phyloP scores from a whole-genome alignment of 2,329 filamentous ascomycete species.

The Cordyceps pruinosa region DNA sequence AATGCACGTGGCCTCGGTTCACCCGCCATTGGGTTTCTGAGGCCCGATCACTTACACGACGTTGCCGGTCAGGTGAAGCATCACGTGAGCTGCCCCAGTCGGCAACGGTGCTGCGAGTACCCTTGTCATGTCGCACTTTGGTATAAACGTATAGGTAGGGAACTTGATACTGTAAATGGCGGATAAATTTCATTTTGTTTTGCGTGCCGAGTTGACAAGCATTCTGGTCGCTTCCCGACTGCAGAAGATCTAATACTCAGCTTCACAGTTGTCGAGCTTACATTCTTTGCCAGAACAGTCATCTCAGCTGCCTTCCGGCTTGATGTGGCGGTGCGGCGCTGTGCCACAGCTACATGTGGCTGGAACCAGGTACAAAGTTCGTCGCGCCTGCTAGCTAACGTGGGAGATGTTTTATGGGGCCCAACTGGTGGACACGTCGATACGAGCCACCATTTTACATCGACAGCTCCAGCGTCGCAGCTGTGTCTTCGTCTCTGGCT shows the following conservation, averaged over 20 bases:
- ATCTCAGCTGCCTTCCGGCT: too few species aligned
- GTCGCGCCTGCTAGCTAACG: not conserved
- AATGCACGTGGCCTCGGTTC: not conserved
- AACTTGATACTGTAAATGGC: too few species aligned
- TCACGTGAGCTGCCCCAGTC: not conserved
- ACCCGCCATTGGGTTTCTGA: not conserved
- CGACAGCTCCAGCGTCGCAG: constrained; percentile 1
- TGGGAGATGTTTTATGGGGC: not conserved
- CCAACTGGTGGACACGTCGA: constrained; percentile 7
- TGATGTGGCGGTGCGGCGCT: not conserved
- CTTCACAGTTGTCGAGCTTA: too few species aligned
- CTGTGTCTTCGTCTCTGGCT: not conserved
- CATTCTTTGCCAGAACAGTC: too few species aligned
- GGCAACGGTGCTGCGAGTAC: not conserved
- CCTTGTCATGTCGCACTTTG: not conserved
- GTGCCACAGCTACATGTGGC: not conserved
- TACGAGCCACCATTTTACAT: constrained; percentile 3
- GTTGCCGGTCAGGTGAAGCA: not conserved
- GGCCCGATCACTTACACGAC: constrained; percentile 11
- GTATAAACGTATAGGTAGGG: too few species aligned
- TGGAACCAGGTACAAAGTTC: not conserved
- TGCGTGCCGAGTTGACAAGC: too few species aligned
- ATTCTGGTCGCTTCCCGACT: too few species aligned
- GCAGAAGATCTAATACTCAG: too few species aligned
- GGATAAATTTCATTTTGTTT: too few species aligned